phyloP scores from a whole-genome alignment of 2,329 filamentous ascomycete genomes.

The Neopestalotiopsis clavispora region DNA sequence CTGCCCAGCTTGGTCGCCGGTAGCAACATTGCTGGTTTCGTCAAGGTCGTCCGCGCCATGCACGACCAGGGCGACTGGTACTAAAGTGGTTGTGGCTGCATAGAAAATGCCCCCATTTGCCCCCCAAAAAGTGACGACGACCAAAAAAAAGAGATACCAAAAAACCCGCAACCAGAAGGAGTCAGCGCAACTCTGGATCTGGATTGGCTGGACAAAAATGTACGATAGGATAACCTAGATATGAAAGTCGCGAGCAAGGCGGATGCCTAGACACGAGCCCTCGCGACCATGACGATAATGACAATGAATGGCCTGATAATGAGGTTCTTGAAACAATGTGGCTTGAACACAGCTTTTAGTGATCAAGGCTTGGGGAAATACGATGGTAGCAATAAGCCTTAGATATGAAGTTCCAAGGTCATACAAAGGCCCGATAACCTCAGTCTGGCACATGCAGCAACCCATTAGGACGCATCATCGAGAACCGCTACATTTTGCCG shows the following conservation, averaged over 20 bases:
- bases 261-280: neutral
- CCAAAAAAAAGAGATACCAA: neutral
- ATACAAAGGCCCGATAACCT: neutral
- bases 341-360: slow-evolving; percentile 10
- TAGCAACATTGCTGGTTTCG: slow-evolving; percentile 96
- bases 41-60: slow-evolving; percentile 95
- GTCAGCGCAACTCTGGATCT: neutral
- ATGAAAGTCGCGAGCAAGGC: slow-evolving; percentile 1
- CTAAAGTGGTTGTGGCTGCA: neutral
- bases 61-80: slow-evolving; percentile 96
- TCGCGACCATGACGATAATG: slow-evolving; percentile 5
- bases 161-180: neutral
- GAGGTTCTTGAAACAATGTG: slow-evolving; percentile 7
- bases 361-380: neutral
- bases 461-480: neutral
- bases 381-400: slow-evolving; percentile 2
- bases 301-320: slow-evolving; percentile 12
- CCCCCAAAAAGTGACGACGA: neutral
- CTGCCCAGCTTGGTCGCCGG: slow-evolving; percentile 90
- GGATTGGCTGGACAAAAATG: neutral
- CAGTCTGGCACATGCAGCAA: neutral
- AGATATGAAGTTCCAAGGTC: neutral
- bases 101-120: neutral
- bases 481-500: neutral
- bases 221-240: neutral